Evolutionary conservation across 73 alveolate genomes (phyloP).

Genomic region (Paramecium primaurelia): DNA sequence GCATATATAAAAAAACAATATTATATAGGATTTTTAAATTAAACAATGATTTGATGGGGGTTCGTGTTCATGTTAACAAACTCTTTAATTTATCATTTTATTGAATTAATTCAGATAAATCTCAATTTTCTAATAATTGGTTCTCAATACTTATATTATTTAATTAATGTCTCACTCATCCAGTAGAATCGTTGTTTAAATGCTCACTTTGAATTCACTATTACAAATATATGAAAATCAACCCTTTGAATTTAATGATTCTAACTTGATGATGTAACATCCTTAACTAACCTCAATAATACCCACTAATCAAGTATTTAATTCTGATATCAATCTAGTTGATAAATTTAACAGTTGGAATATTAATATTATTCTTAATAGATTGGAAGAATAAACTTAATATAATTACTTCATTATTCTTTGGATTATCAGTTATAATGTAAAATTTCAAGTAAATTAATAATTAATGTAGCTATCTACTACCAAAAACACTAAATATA

Average conservation of each 20-base stretch:
- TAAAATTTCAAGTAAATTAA: not conserved
- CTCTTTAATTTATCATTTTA: not conserved
- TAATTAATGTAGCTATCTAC: not conserved
- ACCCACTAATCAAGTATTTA: not conserved
- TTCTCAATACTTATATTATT: not conserved
- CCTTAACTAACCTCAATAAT: not conserved
- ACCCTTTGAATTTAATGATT: not conserved
- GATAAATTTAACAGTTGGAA: not conserved
- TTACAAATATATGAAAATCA: not conserved
- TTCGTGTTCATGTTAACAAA: not conserved
- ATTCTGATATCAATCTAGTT: not conserved
- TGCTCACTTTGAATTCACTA: conserved; percentile 1
- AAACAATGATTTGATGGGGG: not conserved
- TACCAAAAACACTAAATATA: not conserved
- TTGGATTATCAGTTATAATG: not conserved
- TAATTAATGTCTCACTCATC: conserved; percentile 21
- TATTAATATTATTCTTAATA: not conserved
- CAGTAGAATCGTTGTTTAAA: not conserved
- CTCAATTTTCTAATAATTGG: not conserved
- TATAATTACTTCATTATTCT: not conserved
- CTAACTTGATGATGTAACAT: not conserved
- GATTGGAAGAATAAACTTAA: not conserved
- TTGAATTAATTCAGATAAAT: not conserved
- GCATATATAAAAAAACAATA: not conserved
- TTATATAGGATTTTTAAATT: not conserved